A percentile compares a stretch with the other conserved stretches of the same genome.
Conservation (phyloP, 202 grass and related monocot genomes). For the Saccharum hybrid region DNA sequence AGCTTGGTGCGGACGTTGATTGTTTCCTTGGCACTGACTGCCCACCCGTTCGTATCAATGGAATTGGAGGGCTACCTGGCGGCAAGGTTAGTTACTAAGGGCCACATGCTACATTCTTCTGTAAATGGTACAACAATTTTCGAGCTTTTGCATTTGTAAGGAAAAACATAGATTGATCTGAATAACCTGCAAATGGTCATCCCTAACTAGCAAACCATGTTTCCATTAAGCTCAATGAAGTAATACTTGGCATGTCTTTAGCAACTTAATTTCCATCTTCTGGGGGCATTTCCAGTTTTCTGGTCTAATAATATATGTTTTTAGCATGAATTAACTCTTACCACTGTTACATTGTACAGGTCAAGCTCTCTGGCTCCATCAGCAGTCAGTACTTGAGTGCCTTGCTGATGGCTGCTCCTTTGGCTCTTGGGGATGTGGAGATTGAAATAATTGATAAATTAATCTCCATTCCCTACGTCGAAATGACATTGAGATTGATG, state of each 20-base stretch:
- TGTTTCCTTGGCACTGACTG: constrained; percentile 97
- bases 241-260: neutral
- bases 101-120: neutral
- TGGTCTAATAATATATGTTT: neutral
- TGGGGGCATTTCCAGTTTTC: neutral
- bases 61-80: constrained; percentile 89
- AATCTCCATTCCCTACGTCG: constrained; percentile 96
- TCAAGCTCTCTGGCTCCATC: constrained; percentile 94
- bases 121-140: neutral
- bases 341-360: constrained; percentile 48
- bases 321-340: neutral
- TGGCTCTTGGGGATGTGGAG: constrained; percentile 91
- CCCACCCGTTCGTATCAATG: constrained; percentile 88
- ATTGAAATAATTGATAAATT: constrained; percentile 99
- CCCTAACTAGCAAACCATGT: neutral
- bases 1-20: constrained; percentile 89
- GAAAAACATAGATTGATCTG: neutral
- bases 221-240: neutral
- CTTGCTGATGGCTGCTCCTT: constrained; percentile 96
- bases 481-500: constrained; percentile 99
- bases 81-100: constrained; percentile 75
- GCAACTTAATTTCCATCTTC: neutral
- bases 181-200: neutral
- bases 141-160: neutral
- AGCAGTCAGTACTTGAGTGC: constrained; percentile 98